Percentiles rank a stretch among this genome's conserved stretches.
These are phyloP conservation scores for sorghum (Sorghum bicolor) DNA, from an alignment of 176 grass and related monocot genomes.

Conservation along the genomic window DNA sequence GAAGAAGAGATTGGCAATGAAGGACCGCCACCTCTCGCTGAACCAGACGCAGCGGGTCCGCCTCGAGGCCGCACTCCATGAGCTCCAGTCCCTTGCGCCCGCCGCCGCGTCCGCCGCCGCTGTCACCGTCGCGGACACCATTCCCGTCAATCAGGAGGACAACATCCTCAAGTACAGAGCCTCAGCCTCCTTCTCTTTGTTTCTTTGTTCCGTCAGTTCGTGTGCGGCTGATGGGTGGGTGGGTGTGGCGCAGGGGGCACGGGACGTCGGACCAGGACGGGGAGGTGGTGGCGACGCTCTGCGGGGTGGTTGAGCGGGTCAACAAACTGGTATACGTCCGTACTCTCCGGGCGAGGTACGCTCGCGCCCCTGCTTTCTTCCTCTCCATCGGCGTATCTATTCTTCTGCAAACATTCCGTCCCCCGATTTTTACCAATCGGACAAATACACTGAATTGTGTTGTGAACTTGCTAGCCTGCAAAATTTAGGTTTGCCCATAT, in stretches of 20 bases:
- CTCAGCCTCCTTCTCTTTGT: not conserved
- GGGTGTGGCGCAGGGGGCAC: constrained; percentile 55
- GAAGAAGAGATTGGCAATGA: constrained; percentile 33
- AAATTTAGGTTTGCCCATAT: not conserved
- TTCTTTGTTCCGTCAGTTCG: not conserved
- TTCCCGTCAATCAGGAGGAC: constrained; percentile 85
- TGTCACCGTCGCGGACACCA: constrained; percentile 72
- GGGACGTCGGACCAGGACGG: constrained; percentile 73
- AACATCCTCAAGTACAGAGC: constrained; percentile 79
- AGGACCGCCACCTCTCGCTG: constrained; percentile 69
- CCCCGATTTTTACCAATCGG: not conserved
- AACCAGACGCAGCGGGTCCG: constrained; percentile 95
- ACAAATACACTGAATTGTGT: not conserved
- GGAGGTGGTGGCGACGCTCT: constrained; percentile 84
- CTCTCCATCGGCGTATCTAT: not conserved
- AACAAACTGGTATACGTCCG: constrained; percentile 93
- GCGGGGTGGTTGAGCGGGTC: constrained; percentile 88
- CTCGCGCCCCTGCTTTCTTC: not conserved
- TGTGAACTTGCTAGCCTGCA: not conserved
- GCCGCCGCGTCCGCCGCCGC: constrained; percentile 40
- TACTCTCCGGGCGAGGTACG: constrained; percentile 71
- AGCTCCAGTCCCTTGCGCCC: constrained; percentile 52
- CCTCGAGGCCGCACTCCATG: constrained; percentile 67
- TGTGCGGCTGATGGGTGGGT: not conserved
- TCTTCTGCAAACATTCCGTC: not conserved